Base-by-base conservation (phyloP, 352 stramenopile genomes). In the Globisporangium parvum region DNA sequence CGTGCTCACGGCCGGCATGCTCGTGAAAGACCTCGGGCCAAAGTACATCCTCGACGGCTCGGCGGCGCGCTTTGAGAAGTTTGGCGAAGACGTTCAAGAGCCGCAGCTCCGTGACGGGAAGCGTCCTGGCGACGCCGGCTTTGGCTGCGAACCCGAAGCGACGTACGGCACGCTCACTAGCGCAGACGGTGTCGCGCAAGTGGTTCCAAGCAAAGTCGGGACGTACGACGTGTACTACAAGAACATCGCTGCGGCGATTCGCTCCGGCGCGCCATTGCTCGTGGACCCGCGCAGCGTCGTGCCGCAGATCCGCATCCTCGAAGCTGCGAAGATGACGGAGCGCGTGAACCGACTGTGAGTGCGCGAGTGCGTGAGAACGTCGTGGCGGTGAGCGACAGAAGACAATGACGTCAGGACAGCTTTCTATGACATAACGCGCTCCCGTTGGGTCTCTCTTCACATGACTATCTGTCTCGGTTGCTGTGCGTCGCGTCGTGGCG, bases 221-320 rank as follows among this genome's bases (percentile, higher is more conserved):
- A 67, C 63, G 39, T 91, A 91, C 63, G 65, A 83, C 21, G 67
- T 77, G 31, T 91, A 75, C 67, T 91, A 91, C 74, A 72, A 70
- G 28, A 88, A 88, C 55, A 73, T 91, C 20, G 80, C 77, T 0
- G 76, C 79, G 20, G 73, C 73, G n/a, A 85, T 88, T 41, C 67
- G 66, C 20, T 63, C 66, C 10, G 71, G 71, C 5, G 63, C 77
- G 37, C 28, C 69, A 33, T 49, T 84, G 28, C 62, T 86, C 24
- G 80, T 91, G 59, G 52, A 85, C 44, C 75, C 80, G 21, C 55
- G 67, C 42, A 60, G 66, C 6, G 65, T 87, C 40, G 66, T 88
- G 10, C 65, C 69, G 40, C 77, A 87, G 62, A 91, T 91, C 50
- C 71, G 77, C 39, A 91, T 91, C 53, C 63, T 91, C 28, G 80